Base-by-base conservation (phyloP, 2,329 filamentous ascomycete species). In the Stagonosporopsis tanaceti region DNA sequence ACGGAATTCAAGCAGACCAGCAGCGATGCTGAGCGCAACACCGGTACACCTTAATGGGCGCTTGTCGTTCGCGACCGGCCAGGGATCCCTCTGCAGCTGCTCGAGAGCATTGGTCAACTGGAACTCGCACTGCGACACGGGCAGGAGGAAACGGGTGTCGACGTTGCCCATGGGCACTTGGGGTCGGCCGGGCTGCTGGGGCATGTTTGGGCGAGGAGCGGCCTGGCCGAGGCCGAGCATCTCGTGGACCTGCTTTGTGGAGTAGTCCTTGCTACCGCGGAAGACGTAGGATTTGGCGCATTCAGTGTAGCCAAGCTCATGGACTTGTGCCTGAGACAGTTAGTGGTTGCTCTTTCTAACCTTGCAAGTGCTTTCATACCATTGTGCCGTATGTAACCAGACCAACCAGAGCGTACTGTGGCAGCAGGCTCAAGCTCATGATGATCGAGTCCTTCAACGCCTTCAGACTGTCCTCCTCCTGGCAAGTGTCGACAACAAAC, bases 281-380 rank as follows among this genome's bases (percentile, higher is more conserved):
- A 99, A 99, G 39, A 99, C 95, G 72, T 97, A 99, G 6, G 94
- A 97, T 80, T 98, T 99, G 64, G 95, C 92, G 78, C 95, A 99
- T 79, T 98, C 95, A 53, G 91, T 93, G 75, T 99, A 99, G 53
- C 95, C 95, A 66, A 99, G 92, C 79, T 99, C 95, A 76, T 99
- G 95, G 17, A 99, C 92, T 86, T 97, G 93, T 30, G 92, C 88
- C 90, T 93, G 66, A 2, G 24, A 14, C 8, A 42, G 57, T 74
- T 56, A 74, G 70, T 20, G 11, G 5, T 34, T 45, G n/a, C 42
- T 24, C 8, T 32, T 22, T 38, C 6, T 17, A 34, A 24, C 12
- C 6, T 35, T 7, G 12, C 17, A 14, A 15, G 1, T 11, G 6
- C 12, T 3, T 15, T 64, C 59, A 57, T 83, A 92, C 91, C 92